Base-by-base conservation (phyloP, 371 early-diverging fungal genomes). In the Massospora cicadina region DNA sequence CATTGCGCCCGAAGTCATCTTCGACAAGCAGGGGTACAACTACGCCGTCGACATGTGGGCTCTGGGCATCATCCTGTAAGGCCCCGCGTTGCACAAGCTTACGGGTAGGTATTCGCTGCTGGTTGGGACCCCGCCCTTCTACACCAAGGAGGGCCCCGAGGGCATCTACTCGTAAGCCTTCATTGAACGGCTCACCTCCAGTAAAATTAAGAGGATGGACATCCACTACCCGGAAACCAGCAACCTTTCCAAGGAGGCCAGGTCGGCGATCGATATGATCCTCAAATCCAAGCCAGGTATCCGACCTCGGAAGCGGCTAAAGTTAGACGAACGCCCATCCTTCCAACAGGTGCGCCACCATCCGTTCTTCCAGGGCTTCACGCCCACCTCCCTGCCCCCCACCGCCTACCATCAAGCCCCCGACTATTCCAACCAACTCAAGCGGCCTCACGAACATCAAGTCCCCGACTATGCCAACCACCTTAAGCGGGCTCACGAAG, bases 1-100 rank as follows among this genome's bases (percentile, higher is more conserved):
- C 70, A 91, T 99, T 67, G 98, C 99, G 0, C 99, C 99, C 0
- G 99, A 99, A 72, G 86, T 99, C 30, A 74, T 98, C 23, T 88
- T 88, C 74, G 88, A 86, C 60, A 75, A 80, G 55, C 79, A 79
- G 63, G 98, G 98, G 1, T 99, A 99, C 73, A 89, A 95, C 61
- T 95, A 83, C 72, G 94, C 93, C 69, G 99, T 88, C 7, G 99
- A 99, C 71, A 83, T 98, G 64, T 99, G 99, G 99, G 90, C 95
- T 2, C 71, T 97, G 1, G 99, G 99, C 27, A 86, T 98, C 1
- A 82, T 98, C 30, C 82, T 96, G 87, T 95, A 83, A 60, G 31
- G 27, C 24, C 3, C 13, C 32, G 25, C 10, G 10, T 60, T 2
- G 27, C 12, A 30, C 30, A 30, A 28, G 3, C 25, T 31, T 13